Percentiles rank a stretch among this genome's conserved stretches.
phyloP scores from a whole-genome alignment of 1,284 basidiomycete species.

The Ustilago hordei region DNA sequence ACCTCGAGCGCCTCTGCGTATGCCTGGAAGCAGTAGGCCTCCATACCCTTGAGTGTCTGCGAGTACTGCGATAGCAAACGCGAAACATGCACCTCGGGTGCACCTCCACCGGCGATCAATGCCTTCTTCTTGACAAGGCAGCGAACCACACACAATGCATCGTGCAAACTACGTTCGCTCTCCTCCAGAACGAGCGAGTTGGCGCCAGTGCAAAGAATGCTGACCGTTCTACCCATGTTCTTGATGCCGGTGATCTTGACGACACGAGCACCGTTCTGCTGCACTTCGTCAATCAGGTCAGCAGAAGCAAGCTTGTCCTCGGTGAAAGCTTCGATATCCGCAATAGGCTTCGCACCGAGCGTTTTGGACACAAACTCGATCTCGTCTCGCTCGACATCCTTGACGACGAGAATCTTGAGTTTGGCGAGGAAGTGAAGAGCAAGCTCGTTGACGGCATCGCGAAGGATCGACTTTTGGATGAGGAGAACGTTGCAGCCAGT shows the following conservation, averaged over 20 bases:
- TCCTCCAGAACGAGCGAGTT: constrained; percentile 97
- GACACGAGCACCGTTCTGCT: constrained; percentile 86
- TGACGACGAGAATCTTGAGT: constrained; percentile 95
- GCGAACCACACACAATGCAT: constrained; percentile 96
- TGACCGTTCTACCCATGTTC: constrained; percentile 94
- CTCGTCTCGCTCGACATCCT: constrained; percentile 98
- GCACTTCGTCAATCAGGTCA: constrained; percentile 92
- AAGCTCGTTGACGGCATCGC: constrained; percentile 97
- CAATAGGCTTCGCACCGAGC: constrained; percentile 92
- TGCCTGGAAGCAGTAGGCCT: constrained; percentile 98
- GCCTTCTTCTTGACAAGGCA: constrained; percentile 99
- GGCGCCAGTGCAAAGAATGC: constrained; percentile 92
- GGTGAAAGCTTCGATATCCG: constrained; percentile 98
- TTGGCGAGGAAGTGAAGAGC: constrained; percentile 99
- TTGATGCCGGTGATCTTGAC: constrained; percentile 95
- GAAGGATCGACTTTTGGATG: constrained; percentile 98
- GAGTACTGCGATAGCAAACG: constrained; percentile 89
- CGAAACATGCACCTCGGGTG: constrained; percentile 98
- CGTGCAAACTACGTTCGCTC: constrained; percentile 95
- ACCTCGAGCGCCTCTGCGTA: constrained; percentile 98
- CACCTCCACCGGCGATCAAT: constrained; percentile 94
- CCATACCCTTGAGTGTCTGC: constrained; percentile 95
- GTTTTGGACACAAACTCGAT: constrained; percentile 97
- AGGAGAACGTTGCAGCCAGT: constrained; percentile 98
- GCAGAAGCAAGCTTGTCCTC: constrained; percentile 98